Evolutionary conservation across 768 basidiomycete genomes (phyloP).

Genomic region (Lactarius evosmus): DNA sequence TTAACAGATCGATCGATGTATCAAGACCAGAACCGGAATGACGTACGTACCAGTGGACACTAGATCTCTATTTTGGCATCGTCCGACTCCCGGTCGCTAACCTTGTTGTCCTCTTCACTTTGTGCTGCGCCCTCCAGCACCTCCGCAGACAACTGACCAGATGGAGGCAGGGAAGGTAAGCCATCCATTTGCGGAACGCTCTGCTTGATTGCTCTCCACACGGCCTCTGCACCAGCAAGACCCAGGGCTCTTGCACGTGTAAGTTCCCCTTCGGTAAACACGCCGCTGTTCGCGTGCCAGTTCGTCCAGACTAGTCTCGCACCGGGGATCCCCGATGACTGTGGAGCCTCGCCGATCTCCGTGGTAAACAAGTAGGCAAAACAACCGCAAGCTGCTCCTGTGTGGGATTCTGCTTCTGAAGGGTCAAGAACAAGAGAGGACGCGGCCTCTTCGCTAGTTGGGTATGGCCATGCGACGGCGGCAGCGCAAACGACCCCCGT

Average conservation of each 20-base stretch:
- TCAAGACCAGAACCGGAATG: not conserved
- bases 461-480: conserved; percentile 44
- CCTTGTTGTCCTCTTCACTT: conserved; percentile 11
- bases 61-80: conserved; percentile 47
- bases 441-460: conserved; percentile 23
- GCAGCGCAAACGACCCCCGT: conserved; percentile 70
- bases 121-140: conserved; percentile 9
- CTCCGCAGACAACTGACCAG: not conserved
- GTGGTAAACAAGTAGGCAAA: conserved; percentile 56
- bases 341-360: conserved; percentile 10
- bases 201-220: conserved; percentile 50
- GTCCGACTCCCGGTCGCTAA: conserved; percentile 31
- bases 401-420: conserved; percentile 40
- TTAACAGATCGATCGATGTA: not conserved
- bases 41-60: conserved; percentile 20
- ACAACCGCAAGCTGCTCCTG: conserved; percentile 49
- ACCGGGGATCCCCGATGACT: conserved; percentile 24
- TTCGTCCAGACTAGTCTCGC: conserved; percentile 51
- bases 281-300: conserved; percentile 42
- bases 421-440: conserved; percentile 51
- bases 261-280: conserved; percentile 43
- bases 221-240: conserved; percentile 40
- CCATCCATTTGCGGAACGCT: conserved; percentile 35
- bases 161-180: conserved; percentile 1
- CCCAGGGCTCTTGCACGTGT: conserved; percentile 50